A percentile compares a stretch with the other conserved stretches of the same genome.
These are phyloP conservation scores for Juglanconis sp. DNA, from an alignment of 2,329 filamentous ascomycete species.

Conservation along the genomic window DNA sequence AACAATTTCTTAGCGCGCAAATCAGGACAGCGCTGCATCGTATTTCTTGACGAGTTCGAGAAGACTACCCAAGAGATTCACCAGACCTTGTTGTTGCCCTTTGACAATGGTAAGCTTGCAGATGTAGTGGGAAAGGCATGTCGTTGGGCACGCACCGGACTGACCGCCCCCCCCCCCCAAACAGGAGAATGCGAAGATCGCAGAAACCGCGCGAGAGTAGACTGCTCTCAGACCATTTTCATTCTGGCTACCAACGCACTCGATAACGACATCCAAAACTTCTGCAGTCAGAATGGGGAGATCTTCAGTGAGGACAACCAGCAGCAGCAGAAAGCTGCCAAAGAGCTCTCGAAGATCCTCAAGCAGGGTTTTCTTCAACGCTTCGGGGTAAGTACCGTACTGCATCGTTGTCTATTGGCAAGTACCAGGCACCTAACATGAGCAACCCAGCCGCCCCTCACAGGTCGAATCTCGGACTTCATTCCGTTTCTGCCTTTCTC, in stretches of 20 bases:
- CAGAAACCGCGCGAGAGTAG: conserved; percentile 29
- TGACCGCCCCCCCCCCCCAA: background rate
- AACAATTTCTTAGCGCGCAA: conserved; percentile 45
- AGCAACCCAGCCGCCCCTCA: conserved; percentile 31
- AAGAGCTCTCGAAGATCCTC: conserved; percentile 11
- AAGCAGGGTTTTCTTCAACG: background rate
- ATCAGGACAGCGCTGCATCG: conserved; percentile 33
- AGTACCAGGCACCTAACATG: background rate
- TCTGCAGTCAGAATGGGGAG: conserved; percentile 31
- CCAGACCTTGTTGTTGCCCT: conserved; percentile 40
- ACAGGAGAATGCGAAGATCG: conserved; percentile 39
- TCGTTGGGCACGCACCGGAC: too few relatives aligned
- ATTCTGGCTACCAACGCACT: conserved; percentile 45
- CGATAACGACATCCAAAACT: conserved; percentile 36
- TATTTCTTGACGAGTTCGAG: conserved; percentile 52
- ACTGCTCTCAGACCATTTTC: conserved; percentile 46
- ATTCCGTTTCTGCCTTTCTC: conserved; percentile 43
- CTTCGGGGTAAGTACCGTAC: conserved; percentile 10
- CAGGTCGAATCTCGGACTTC: conserved; percentile 38
- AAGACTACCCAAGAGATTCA: conserved; percentile 40
- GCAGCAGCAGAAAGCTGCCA: background rate
- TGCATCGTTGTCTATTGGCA: background rate
- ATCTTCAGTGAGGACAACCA: conserved; percentile 9
- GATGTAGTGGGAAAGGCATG: too few relatives aligned
- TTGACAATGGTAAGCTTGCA: conserved; percentile 36